Conservation (phyloP, 1,284 basidiomycete genomes). For the Malassezia sympodialis region DNA sequence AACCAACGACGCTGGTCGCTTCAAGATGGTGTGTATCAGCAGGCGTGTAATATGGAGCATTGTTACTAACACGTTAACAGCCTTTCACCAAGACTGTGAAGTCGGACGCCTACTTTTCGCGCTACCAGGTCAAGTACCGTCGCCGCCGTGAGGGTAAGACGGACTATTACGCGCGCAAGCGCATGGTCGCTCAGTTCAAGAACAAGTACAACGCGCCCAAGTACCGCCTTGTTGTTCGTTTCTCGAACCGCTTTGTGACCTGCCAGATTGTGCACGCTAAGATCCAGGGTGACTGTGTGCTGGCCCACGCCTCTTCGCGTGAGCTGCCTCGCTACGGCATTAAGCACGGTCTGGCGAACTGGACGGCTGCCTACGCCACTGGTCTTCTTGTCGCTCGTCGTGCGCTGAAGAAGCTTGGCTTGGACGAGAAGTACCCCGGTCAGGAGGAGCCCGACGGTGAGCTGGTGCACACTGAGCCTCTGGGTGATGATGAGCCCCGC, state of each 20-base stretch:
- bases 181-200: slow-evolving; percentile 92
- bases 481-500: slow-evolving; percentile 85
- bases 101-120: slow-evolving; percentile 78
- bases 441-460: slow-evolving; percentile 84
- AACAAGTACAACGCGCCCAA: slow-evolving; percentile 99
- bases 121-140: slow-evolving; percentile 62
- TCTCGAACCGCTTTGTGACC: slow-evolving; percentile 51
- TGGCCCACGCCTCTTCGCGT: slow-evolving; percentile 60
- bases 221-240: slow-evolving; percentile 95
- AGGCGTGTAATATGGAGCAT: not conserved
- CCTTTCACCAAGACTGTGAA: slow-evolving; percentile 55
- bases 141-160: slow-evolving; percentile 82
- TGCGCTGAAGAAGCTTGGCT: slow-evolving; percentile 84
- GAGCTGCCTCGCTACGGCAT: slow-evolving; percentile 95
- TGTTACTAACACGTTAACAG: slow-evolving; percentile 23
- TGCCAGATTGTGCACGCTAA: slow-evolving; percentile 85
- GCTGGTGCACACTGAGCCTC: slow-evolving; percentile 66
- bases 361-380: slow-evolving; percentile 96
- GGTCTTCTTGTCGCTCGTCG: slow-evolving; percentile 91
- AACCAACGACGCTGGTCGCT: slow-evolving; percentile 16
- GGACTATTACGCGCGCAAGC: slow-evolving; percentile 97
- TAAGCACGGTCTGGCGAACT: slow-evolving; percentile 96
- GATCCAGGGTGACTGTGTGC: slow-evolving; percentile 88
- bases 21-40: slow-evolving; percentile 14
- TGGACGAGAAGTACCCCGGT: slow-evolving; percentile 98